Conservation (phyloP, 176 grass and related monocot genomes). For the Phoenix roebelenii region DNA sequence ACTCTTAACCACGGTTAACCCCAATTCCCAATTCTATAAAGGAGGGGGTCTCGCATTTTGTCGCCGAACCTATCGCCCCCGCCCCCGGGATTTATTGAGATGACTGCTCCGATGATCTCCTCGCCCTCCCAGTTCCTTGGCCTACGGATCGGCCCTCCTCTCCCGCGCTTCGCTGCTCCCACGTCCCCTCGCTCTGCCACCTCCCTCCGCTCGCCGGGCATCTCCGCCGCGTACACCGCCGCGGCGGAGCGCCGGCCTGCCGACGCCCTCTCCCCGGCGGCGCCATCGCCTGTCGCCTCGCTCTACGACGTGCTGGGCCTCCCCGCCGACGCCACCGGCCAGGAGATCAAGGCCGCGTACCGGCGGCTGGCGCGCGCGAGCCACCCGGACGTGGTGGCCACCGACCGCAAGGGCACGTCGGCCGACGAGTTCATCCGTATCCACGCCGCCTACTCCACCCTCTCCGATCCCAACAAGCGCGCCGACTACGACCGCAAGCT, state of each 20-base stretch:
- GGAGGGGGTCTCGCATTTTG: too few species aligned
- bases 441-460: constrained; percentile 53
- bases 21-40: too few species aligned
- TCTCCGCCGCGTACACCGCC: background rate
- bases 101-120: background rate
- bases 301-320: constrained; percentile 59
- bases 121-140: constrained; percentile 28
- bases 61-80: constrained; percentile 18
- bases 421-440: constrained; percentile 58
- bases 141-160: constrained; percentile 9
- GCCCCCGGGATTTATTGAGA: background rate
- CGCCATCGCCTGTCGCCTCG: constrained; percentile 1
- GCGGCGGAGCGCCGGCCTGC: background rate
- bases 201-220: constrained; percentile 17
- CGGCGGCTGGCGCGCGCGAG: constrained; percentile 40
- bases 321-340: constrained; percentile 26
- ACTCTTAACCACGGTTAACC: too few species aligned
- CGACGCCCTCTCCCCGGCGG: background rate
- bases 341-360: constrained; percentile 58
- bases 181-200: constrained; percentile 16
- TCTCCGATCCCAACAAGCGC: constrained; percentile 48
- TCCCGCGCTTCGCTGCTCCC: constrained; percentile 5
- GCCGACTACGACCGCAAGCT: constrained; percentile 47
- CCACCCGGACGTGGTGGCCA: constrained; percentile 38
- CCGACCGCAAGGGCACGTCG: constrained; percentile 13